Percentiles rank a stretch among this genome's conserved stretches.
These are phyloP conservation scores for Cylindrotheca fusiformis DNA, from an alignment of 108 stramenopile species.

Conservation along the genomic window DNA sequence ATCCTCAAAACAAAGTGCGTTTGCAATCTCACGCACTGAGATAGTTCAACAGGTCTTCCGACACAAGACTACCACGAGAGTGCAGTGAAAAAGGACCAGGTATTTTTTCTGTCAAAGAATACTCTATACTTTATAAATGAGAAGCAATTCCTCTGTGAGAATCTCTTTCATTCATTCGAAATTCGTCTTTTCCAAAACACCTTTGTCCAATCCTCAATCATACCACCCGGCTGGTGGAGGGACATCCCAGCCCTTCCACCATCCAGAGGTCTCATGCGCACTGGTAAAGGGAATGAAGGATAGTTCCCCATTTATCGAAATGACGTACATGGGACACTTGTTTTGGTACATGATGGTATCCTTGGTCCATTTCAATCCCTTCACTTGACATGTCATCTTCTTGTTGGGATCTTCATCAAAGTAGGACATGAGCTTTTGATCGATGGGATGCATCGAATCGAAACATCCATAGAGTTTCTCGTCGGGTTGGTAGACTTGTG, in stretches of 20 bases:
- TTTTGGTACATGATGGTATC: conserved; percentile 11
- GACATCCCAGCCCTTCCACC: conserved; percentile 16
- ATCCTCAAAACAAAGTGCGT: no score
- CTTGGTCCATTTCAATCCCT: conserved; percentile 28
- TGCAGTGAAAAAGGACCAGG: no score
- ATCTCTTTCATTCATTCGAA: no score
- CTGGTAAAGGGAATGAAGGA: conserved; percentile 19
- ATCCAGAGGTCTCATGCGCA: conserved; percentile 35
- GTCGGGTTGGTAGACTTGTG: conserved; percentile 20
- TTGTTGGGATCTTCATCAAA: conserved; percentile 42
- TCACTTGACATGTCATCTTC: conserved; percentile 24
- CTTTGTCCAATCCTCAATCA: no score
- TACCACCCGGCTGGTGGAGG: neutral
- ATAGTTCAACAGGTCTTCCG: no score
- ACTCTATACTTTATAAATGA: no score
- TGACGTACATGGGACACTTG: conserved; percentile 30
- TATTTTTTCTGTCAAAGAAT: no score
- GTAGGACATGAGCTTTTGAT: conserved; percentile 25
- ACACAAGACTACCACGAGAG: no score
- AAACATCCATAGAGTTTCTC: conserved; percentile 31
- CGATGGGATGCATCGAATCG: conserved; percentile 29
- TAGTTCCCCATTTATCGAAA: conserved; percentile 30
- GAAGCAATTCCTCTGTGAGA: no score
- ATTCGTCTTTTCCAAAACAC: no score
- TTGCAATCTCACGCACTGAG: no score